Base-by-base conservation (phyloP, 2,329 filamentous ascomycete species). In the Emericellopsis cladophorae region DNA sequence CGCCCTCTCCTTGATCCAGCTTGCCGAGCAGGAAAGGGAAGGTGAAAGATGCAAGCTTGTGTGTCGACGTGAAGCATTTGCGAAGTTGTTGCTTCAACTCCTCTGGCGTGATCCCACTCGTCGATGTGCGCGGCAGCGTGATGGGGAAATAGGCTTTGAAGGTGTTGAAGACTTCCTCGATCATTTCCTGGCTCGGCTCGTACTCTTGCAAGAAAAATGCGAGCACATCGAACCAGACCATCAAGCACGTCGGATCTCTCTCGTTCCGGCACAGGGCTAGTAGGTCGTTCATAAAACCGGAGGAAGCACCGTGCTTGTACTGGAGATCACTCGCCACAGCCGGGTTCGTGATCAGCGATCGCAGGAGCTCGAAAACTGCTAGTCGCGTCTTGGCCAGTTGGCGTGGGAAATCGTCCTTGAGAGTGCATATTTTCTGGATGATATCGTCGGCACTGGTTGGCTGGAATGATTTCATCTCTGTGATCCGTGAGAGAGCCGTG, bases 71-170 rank as follows among this genome's bases (percentile, higher is more conserved):
- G 45, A 78, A 78, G 46, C 74, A 78, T 16, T 56, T 59, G 15
- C 74, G 65, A 36, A 79, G 52, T 5, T 67, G 64, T 4, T 58
- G 47, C 52, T 79, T 79, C 23, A 79, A 57, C 37, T 75, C 65
- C 31, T 76, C 71, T 6, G 72, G 69, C 1, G 73, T 77, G 32
- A 77, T 65, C 6, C 65, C 64, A 29, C 67, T 67, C 21, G 68
- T 65, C 0, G 72, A 67, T 41, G 65, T 64, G 23, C 72, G 64
- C 12, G 61, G 61, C 35, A 79, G 56, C 0, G 72, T 74, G 42
- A 79, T 78, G 14, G 74, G 74, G 45, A 76, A 79, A 51, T 78
- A 79, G 24, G 69, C 69, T 12, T 75, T 76, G 54, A 75, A 76
- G 1, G 66, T 57, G 41, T 66, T 66, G 52, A 76, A 78, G 2